Evolutionary conservation across 768 basidiomycete genomes (phyloP).

Genomic region (Strobilomyces confusus): DNA sequence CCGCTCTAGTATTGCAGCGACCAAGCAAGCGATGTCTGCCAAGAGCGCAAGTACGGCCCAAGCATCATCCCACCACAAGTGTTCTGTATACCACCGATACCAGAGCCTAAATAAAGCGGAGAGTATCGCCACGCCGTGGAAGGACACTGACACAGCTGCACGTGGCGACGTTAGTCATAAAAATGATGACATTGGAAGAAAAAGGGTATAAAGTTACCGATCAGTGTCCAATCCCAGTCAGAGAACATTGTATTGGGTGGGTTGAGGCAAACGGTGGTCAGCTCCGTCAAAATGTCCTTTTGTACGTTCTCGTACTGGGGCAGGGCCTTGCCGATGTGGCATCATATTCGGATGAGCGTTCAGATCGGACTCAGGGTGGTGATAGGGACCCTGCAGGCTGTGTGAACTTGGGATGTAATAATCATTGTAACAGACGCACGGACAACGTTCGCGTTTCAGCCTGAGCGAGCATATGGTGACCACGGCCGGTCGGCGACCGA

Average conservation of each 20-base stretch:
- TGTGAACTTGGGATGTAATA: neutral
- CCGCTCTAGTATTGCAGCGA: constrained; percentile 4
- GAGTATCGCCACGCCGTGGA: constrained; percentile 22
- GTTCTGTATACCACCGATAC: constrained; percentile 17
- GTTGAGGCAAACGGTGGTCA: neutral
- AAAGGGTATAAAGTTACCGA: constrained; percentile 7
- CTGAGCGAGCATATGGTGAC: no score
- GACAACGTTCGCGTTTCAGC: neutral
- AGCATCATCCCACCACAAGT: constrained; percentile 27
- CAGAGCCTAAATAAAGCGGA: constrained; percentile 22
- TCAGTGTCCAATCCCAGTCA: constrained; percentile 7
- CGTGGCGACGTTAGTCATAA: neutral
- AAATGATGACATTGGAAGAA: neutral
- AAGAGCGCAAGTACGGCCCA: constrained; percentile 17
- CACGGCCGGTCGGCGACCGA: no score
- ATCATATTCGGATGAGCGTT: neutral
- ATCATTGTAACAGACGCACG: neutral
- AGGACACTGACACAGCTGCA: constrained; percentile 12
- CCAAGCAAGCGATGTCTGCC: constrained; percentile 9
- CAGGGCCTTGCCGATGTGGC: neutral
- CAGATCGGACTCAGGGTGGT: neutral
- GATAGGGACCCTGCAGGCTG: neutral
- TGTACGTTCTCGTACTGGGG: neutral
- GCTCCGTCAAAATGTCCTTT: neutral
- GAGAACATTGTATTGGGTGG: constrained; percentile 12